Conservation (phyloP, 176 grass and related monocot species). For the Carex parvula region DNA sequence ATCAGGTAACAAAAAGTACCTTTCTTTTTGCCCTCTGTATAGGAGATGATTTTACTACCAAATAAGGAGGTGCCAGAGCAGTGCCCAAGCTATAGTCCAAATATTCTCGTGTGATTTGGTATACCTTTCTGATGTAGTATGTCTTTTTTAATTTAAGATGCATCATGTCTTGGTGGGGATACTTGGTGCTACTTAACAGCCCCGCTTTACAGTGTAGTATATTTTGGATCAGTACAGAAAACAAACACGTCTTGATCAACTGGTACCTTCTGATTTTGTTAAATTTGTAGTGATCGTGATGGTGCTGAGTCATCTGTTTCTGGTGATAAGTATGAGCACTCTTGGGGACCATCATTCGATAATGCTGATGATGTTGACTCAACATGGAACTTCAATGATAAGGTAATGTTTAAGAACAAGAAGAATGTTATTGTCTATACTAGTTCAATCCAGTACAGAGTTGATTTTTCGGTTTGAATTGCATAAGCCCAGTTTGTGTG, state of each 20-base stretch:
- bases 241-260: not conserved
- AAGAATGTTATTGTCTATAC: not conserved
- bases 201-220: slow-evolving; percentile 18
- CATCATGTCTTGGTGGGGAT: not conserved
- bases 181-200: slow-evolving; percentile 7
- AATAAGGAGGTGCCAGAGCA: not conserved
- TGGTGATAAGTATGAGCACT: slow-evolving; percentile 58
- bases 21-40: slow-evolving; percentile 14
- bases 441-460: not conserved
- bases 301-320: slow-evolving; percentile 54
- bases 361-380: slow-evolving; percentile 73
- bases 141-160: slow-evolving; percentile 2
- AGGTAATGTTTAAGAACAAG: slow-evolving; percentile 23
- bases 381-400: slow-evolving; percentile 71
- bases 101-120: slow-evolving; percentile 2
- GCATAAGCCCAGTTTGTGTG: not conserved
- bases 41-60: not conserved
- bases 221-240: not conserved
- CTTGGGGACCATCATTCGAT: slow-evolving; percentile 81
- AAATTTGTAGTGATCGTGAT: slow-evolving; percentile 61
- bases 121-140: not conserved
- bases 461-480: slow-evolving; percentile 13
- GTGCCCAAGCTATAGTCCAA: not conserved
- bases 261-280: slow-evolving; percentile 1
- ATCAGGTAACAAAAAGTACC: slow-evolving; percentile 45